Percentiles rank a stretch among this genome's conserved stretches.
phyloP scores from a whole-genome alignment of 2,329 filamentous ascomycete genomes.

The Stenocarpella maydis region DNA sequence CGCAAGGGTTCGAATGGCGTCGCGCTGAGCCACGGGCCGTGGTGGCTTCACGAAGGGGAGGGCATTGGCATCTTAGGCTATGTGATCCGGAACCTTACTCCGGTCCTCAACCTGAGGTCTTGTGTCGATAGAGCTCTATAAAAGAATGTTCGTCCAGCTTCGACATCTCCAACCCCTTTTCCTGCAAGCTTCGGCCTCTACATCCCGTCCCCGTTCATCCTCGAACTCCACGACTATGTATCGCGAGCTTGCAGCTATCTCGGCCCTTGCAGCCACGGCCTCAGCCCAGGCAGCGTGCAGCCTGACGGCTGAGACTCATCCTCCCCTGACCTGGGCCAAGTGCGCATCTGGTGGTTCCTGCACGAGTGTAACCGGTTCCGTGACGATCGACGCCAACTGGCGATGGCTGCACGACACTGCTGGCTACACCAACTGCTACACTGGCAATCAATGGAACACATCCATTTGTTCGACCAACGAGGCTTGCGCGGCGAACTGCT shows the following conservation, averaged over 20 bases:
- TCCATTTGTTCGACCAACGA: conserved; percentile 56
- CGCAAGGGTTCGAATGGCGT: not conserved
- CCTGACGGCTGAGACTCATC: conserved; percentile 56
- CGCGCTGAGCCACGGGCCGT: conserved; percentile 10
- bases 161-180: not conserved
- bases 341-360: conserved; percentile 59
- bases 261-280: conserved; percentile 22
- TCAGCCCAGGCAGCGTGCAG: conserved; percentile 59
- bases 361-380: conserved; percentile 54
- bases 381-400: conserved; percentile 66
- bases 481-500: conserved; percentile 63
- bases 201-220: no score
- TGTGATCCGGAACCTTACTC: conserved; percentile 6
- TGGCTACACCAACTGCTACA: conserved; percentile 55
- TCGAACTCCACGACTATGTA: conserved; percentile 14
- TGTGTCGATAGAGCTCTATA: not conserved
- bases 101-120: not conserved
- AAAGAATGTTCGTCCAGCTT: not conserved
- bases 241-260: conserved; percentile 6
- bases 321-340: conserved; percentile 59
- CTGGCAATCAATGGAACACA: conserved; percentile 54
- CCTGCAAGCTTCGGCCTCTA: not conserved
- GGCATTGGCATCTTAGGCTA: conserved; percentile 13
- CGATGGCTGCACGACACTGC: conserved; percentile 61
- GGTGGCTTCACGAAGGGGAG: not conserved